Evolutionary conservation across 768 basidiomycete genomes (phyloP), one percentile per base, ranked within the genome.

Genomic region (Hirschioporus abietinus): DNA sequence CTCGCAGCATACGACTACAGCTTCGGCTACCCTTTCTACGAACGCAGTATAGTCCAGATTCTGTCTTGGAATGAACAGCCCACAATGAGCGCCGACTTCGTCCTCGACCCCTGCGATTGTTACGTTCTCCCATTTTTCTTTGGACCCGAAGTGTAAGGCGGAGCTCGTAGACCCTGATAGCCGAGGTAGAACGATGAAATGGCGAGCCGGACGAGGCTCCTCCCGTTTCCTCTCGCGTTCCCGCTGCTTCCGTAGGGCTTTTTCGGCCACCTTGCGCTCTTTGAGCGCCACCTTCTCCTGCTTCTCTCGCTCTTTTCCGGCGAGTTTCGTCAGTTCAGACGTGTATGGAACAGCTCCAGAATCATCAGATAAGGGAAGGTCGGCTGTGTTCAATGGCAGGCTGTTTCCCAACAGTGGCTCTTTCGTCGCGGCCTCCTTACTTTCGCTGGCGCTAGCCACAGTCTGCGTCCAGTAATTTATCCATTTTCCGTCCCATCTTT

Each of bases 381-480:
- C 60, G 60, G 60, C 60, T 1, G 60, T 61, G 17, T 34, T 61
- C 3, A 23, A 7, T 15, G 60, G 60, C 25, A 61, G 18, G 60
- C 25, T 34, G 7, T 61, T 17, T 25, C 30, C 60, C 30, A 61
- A 4, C 25, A 15, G 3, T 17, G 60, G 25, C 60, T 25, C 60
- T 18, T 12, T 25, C 23, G 30, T 61, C 60, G 30, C 42, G 5
- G 15, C 20, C 42, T 52, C 42, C 4, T 52, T 52, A 3, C 5
- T 30, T 3, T 59, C 58, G 58, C 58, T 9, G 58, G 3, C 58
- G 58, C 63, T 9, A 59, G 78, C 71, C 10, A 74, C 64, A 0
- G 84, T 85, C 63, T 80, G 76, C n/a, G 85, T 87, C 83, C 84
- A 88, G 69, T 85, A 87, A 72, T 86, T 86, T 12, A 84, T 74